phyloP scores from a whole-genome alignment of 768 basidiomycete genomes.

The Mycena vulgaris region DNA sequence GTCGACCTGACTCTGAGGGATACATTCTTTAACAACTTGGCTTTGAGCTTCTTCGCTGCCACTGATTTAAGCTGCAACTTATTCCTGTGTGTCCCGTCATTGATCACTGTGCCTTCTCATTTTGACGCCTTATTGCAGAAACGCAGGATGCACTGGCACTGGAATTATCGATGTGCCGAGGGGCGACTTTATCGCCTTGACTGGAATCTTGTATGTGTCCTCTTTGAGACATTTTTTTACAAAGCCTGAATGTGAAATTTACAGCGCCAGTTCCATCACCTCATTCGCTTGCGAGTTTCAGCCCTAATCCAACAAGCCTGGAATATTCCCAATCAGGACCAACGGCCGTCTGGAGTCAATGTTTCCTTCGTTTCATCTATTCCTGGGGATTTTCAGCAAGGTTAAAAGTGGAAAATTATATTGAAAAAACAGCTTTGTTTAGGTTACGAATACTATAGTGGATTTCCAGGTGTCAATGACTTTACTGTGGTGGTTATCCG shows the following conservation, averaged over 20 bases:
- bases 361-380: neutral
- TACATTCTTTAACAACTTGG: slow-evolving; percentile 25
- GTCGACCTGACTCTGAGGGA: slow-evolving; percentile 26
- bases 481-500: neutral
- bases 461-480: slow-evolving; percentile 2
- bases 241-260: slow-evolving; percentile 8
- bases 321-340: neutral
- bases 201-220: slow-evolving; percentile 30
- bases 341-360: neutral
- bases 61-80: slow-evolving; percentile 27
- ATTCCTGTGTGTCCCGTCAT: slow-evolving; percentile 11
- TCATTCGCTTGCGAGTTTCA: slow-evolving; percentile 21
- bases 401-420: slow-evolving; percentile 1
- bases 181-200: slow-evolving; percentile 23
- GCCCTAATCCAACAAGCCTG: slow-evolving; percentile 13
- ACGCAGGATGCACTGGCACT: slow-evolving; percentile 27
- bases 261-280: slow-evolving; percentile 11
- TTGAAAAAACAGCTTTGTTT: neutral
- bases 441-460: slow-evolving; percentile 4
- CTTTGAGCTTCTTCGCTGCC: slow-evolving; percentile 20
- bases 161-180: slow-evolving; percentile 18
- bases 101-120: slow-evolving; percentile 12
- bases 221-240: slow-evolving; percentile 6
- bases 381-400: slow-evolving; percentile 5
- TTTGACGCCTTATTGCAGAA: slow-evolving; percentile 22